Percentiles rank a stretch among this genome's conserved stretches.
Conservation (phyloP, 495 filamentous ascomycete genomes). For the Parachaetomium inaequale region DNA sequence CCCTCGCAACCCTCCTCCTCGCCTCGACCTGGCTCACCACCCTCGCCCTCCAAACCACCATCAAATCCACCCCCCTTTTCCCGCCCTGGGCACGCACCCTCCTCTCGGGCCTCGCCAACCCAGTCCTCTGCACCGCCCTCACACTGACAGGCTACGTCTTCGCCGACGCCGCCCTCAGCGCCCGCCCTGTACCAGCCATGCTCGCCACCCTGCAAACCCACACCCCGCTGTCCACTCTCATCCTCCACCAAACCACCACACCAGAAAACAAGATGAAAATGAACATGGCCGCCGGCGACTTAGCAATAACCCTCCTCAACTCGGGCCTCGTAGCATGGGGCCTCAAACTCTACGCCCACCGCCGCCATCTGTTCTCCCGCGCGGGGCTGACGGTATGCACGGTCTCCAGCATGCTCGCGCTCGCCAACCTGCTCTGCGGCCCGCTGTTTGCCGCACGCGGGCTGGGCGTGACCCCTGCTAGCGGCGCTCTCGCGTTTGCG, state of each 20-base stretch:
- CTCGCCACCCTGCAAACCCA: slow-evolving; percentile 36
- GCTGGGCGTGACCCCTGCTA: slow-evolving; percentile 31
- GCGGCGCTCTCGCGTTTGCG: slow-evolving; percentile 40
- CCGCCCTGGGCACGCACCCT: slow-evolving; percentile 26
- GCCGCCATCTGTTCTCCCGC: slow-evolving; percentile 37
- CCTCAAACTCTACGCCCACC: slow-evolving; percentile 48
- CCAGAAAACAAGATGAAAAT: too few species aligned
- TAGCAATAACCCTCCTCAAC: slow-evolving; percentile 42
- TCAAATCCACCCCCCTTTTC: slow-evolving; percentile 28
- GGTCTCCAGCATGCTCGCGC: slow-evolving; percentile 32
- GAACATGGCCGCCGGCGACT: slow-evolving; percentile 38
- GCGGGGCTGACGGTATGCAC: slow-evolving; percentile 37
- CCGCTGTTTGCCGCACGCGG: slow-evolving; percentile 32
- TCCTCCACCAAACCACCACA: slow-evolving; percentile 22
- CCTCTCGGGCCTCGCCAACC: slow-evolving; percentile 38
- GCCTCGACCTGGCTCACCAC: slow-evolving; percentile 41
- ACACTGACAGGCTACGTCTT: slow-evolving; percentile 40
- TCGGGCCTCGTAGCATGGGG: slow-evolving; percentile 46
- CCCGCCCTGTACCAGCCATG: slow-evolving; percentile 24
- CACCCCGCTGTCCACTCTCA: slow-evolving; percentile 33
- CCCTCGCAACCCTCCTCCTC: slow-evolving; percentile 38
- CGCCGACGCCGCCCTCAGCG: slow-evolving; percentile 31
- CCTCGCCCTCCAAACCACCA: slow-evolving; percentile 35
- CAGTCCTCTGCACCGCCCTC: slow-evolving; percentile 43
- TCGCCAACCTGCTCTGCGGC: slow-evolving; percentile 37